Base-by-base conservation (phyloP, 305 asterid species). In the Fraxinus sp. region DNA sequence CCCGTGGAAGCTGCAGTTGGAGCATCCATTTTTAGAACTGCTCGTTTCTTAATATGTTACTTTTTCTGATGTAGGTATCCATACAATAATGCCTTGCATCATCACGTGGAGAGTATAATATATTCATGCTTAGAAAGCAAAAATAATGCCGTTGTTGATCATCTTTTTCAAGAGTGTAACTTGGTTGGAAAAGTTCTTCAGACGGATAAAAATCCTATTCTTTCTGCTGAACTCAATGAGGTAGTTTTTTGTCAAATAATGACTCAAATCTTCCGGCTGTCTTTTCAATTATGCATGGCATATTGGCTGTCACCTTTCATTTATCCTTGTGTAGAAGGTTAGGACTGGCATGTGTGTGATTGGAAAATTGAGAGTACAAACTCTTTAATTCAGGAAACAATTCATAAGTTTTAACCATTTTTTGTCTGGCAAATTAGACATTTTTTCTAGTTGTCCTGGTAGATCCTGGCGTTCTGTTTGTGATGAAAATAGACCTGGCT, bases 81-180 rank as follows among this genome's bases (percentile, higher is more conserved):
- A 4, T 96, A 84, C 89, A 96, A 96, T 86, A 96, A 96, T 88
- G 99, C 97, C 70, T 88, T 96, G 86, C 99, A 96, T 89, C 98
- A 94, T 90, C 97, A 96, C 71, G 98, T 94, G 84, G 99, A 96
- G 93, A 94, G 98, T 90, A 93, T 94, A 80, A 86, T 94, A 86
- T 91, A 88, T 86, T 93, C 98, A 84, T 93, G 98, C 88, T 80
- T 94, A 89, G 99, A 93, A 84, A 93, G 97, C 92, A 93, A 92
- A 87, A 90, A 86, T 84, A 86, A 79, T 80, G 83, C 89, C 44
- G 84, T 92, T 35, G 76, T 87, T 85, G 93, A 92, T 84, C 98
- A 96, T 93, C 93, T 96, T 85, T 88, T 94, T 33, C 79, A 83
- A 77, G 98, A 93, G 41, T 94, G 98, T 88, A 81, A 90, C 88